phyloP scores from a whole-genome alignment of 2,329 filamentous ascomycete species.

The Penicillium sclerotigenum region DNA sequence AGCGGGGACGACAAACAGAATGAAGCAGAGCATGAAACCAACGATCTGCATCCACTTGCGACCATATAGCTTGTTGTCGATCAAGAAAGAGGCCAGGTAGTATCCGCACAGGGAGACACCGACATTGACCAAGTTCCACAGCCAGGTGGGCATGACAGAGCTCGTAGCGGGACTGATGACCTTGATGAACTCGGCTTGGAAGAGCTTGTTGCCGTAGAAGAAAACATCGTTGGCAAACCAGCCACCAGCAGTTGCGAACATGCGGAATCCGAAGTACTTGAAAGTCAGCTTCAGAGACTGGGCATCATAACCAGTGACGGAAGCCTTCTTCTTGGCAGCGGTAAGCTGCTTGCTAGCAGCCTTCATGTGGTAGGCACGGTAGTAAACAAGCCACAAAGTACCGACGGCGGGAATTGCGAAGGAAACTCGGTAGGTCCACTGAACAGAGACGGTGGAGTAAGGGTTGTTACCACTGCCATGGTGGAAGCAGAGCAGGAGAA shows the following conservation, averaged over 20 bases:
- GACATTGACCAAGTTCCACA: conserved; percentile 90
- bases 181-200: conserved; percentile 84
- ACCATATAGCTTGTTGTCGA: conserved; percentile 95
- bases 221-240: conserved; percentile 99
- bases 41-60: conserved; percentile 95
- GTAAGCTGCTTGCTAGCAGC: conserved; percentile 78
- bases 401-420: conserved; percentile 89
- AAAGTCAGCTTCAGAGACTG: conserved; percentile 75
- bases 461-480: conserved; percentile 70
- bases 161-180: conserved; percentile 68
- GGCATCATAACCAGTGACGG: conserved; percentile 91
- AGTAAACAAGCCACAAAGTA: conserved; percentile 93
- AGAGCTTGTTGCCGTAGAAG: conserved; percentile 99
- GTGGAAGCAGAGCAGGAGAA: conserved; percentile 86
- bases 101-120: conserved; percentile 82
- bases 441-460: conserved; percentile 72
- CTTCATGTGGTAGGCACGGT: conserved; percentile 92
- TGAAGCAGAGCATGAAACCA: conserved; percentile 88
- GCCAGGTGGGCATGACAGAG: conserved; percentile 81
- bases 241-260: conserved; percentile 78
- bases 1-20: conserved; percentile 87
- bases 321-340: conserved; percentile 76
- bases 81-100: conserved; percentile 82
- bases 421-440: conserved; percentile 88
- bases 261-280: conserved; percentile 77